phyloP scores from a whole-genome alignment of 371 early-diverging fungal genomes.

The Capillidium rhysosporum region DNA sequence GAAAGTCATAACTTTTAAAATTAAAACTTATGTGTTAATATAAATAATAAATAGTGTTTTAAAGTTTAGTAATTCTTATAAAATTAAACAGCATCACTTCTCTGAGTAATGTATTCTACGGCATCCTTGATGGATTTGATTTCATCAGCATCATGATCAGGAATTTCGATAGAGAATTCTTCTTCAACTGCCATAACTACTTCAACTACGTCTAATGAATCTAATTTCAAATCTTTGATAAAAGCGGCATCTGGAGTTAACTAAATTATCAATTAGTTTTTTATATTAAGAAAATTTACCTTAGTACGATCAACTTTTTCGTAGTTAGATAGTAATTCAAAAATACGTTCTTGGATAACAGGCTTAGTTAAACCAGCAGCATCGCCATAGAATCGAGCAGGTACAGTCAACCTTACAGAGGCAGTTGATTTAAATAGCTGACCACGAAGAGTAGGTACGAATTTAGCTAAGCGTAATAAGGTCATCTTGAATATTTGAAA shows the following conservation, averaged over 20 bases:
- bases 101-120: constrained; percentile 59
- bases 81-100: constrained; percentile 63
- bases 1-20: too few species aligned
- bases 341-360: constrained; percentile 59
- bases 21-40: too few species aligned
- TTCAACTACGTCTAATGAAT: constrained; percentile 91
- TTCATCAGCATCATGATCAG: constrained; percentile 92
- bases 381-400: constrained; percentile 35
- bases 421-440: too few species aligned
- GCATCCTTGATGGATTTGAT: constrained; percentile 78
- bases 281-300: constrained; percentile 30
- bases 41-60: too few species aligned
- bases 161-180: constrained; percentile 93
- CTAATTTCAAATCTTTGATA: constrained; percentile 82
- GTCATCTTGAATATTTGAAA: too few species aligned
- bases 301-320: constrained; percentile 81
- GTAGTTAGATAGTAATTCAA: constrained; percentile 75
- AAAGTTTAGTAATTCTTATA: too few species aligned
- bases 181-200: constrained; percentile 98
- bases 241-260: constrained; percentile 69
- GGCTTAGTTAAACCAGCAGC: constrained; percentile 28
- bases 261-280: constrained; percentile 19
- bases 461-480: too few species aligned
- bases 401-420: constrained; percentile 3
- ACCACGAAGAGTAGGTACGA: too few species aligned